Percentiles rank a stretch among this genome's conserved stretches.
These are phyloP conservation scores for Penicillium sp. DNA, from an alignment of 2,329 filamentous ascomycete genomes.

Conservation along the genomic window DNA sequence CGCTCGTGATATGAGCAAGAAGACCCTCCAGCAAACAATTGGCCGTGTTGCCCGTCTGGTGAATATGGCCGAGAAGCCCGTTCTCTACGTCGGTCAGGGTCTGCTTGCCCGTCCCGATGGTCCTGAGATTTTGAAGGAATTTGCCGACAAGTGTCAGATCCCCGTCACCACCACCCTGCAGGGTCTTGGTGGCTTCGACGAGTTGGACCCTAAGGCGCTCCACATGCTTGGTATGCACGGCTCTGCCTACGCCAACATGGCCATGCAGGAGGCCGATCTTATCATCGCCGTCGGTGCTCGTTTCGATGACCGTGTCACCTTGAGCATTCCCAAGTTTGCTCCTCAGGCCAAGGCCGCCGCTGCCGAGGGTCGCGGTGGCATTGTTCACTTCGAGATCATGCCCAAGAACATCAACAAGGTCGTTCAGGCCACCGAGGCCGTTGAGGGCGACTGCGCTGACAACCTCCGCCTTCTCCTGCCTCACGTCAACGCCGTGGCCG, in stretches of 20 bases:
- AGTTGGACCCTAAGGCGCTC: conserved; percentile 87
- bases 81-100: conserved; percentile 94
- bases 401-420: conserved; percentile 99
- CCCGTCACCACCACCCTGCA: conserved; percentile 96
- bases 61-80: conserved; percentile 86
- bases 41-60: conserved; percentile 75
- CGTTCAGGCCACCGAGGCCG: conserved; percentile 89
- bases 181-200: conserved; percentile 87
- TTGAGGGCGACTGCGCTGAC: conserved; percentile 84
- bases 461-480: conserved; percentile 77
- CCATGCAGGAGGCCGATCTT: conserved; percentile 94
- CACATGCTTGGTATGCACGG: conserved; percentile 99
- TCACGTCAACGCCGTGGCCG: conserved; percentile 60
- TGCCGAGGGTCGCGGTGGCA: conserved; percentile 81
- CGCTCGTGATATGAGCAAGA: conserved; percentile 68
- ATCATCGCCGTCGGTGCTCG: conserved; percentile 91
- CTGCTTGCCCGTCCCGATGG: conserved; percentile 78
- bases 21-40: conserved; percentile 72
- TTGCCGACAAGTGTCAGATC: conserved; percentile 86
- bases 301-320: conserved; percentile 94
- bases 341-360: conserved; percentile 83
- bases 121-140: conserved; percentile 72
- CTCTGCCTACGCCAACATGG: conserved; percentile 94
- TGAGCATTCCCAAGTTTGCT: conserved; percentile 79
- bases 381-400: conserved; percentile 97